Percentiles rank a stretch among this genome's conserved stretches.
phyloP scores from a whole-genome alignment of 768 basidiomycete genomes.

The Phanerodontia chrysosporium region DNA sequence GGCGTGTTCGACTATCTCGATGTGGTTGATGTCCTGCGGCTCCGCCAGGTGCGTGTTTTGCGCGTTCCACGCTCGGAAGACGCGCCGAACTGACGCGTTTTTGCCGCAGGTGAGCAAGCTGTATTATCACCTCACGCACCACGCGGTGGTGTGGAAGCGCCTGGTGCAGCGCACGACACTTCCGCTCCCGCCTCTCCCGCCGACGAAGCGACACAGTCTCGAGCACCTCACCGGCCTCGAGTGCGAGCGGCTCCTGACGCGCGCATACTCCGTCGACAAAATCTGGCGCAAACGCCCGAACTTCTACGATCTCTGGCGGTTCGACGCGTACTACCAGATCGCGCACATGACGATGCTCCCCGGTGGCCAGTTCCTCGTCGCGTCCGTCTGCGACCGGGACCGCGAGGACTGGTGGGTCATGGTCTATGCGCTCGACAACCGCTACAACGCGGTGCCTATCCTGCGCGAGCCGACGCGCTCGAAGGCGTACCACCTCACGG shows the following conservation, averaged over 20 bases:
- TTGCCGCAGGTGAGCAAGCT: slow-evolving; percentile 50
- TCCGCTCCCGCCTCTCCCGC: slow-evolving; percentile 59
- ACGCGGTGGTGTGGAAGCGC: slow-evolving; percentile 67
- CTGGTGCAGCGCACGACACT: slow-evolving; percentile 48
- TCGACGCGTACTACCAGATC: slow-evolving; percentile 9
- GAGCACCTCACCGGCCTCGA: slow-evolving; percentile 33
- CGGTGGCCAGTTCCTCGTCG: slow-evolving; percentile 13
- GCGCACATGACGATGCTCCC: slow-evolving; percentile 12
- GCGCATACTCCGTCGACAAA: slow-evolving; percentile 41
- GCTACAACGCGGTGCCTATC: slow-evolving; percentile 10
- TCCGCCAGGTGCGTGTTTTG: slow-evolving; percentile 31
- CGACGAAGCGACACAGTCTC: slow-evolving; percentile 44
- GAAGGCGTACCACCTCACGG: slow-evolving; percentile 55
- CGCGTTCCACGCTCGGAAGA: not conserved
- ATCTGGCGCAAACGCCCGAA: slow-evolving; percentile 1
- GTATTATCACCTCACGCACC: slow-evolving; percentile 61
- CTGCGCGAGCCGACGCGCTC: slow-evolving; percentile 31
- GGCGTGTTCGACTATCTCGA: slow-evolving; percentile 31
- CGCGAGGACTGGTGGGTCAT: slow-evolving; percentile 8
- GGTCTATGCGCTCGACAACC: slow-evolving; percentile 6
- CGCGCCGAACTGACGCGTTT: not conserved
- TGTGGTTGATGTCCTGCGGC: slow-evolving; percentile 33
- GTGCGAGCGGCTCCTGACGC: slow-evolving; percentile 55
- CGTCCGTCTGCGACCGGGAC: slow-evolving; percentile 7
- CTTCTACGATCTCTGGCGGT: slow-evolving; percentile 7